Conservation (phyloP, 2,329 filamentous ascomycete genomes). For the Trichoderma sp. region DNA sequence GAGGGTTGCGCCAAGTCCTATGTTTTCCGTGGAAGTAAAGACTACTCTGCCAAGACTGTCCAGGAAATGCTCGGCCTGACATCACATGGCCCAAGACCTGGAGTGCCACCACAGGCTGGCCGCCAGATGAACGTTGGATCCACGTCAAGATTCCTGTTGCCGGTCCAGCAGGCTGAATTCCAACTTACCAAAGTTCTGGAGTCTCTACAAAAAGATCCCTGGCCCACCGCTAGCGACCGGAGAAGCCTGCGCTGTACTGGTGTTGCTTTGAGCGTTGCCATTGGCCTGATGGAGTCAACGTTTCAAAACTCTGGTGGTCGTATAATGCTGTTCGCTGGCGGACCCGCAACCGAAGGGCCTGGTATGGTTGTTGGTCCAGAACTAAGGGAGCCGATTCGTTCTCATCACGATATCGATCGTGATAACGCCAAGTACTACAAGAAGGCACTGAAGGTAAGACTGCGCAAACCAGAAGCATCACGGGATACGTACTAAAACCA, state of each 20-base stretch:
- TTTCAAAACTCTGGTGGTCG: constrained; percentile 94
- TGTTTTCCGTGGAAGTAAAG: constrained; percentile 96
- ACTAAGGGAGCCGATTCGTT: constrained; percentile 92
- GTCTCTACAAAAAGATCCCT: constrained; percentile 93
- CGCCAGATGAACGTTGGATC: constrained; percentile 76
- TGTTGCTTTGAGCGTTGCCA: constrained; percentile 92
- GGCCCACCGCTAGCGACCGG: constrained; percentile 93
- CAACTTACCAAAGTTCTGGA: constrained; percentile 96
- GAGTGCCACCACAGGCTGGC: constrained; percentile 72
- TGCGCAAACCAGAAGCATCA: background rate
- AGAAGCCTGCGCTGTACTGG: constrained; percentile 90
- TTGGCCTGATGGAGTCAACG: constrained; percentile 87
- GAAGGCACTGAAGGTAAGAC: constrained; percentile 85
- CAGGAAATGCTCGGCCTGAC: constrained; percentile 95
- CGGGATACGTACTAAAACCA: background rate
- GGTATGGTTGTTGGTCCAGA: constrained; percentile 97
- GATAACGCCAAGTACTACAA: constrained; percentile 99
- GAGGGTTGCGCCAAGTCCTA: constrained; percentile 98
- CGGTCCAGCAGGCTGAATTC: constrained; percentile 94
- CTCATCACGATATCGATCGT: constrained; percentile 96
- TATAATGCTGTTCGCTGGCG: constrained; percentile 96
- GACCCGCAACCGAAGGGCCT: constrained; percentile 91
- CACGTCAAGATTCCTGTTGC: constrained; percentile 86
- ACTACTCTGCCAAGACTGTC: constrained; percentile 98
- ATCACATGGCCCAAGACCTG: constrained; percentile 71